These are phyloP conservation scores for Arbutus unedo DNA, from an alignment of 148 eudicot genomes.

Conservation along the genomic window DNA sequence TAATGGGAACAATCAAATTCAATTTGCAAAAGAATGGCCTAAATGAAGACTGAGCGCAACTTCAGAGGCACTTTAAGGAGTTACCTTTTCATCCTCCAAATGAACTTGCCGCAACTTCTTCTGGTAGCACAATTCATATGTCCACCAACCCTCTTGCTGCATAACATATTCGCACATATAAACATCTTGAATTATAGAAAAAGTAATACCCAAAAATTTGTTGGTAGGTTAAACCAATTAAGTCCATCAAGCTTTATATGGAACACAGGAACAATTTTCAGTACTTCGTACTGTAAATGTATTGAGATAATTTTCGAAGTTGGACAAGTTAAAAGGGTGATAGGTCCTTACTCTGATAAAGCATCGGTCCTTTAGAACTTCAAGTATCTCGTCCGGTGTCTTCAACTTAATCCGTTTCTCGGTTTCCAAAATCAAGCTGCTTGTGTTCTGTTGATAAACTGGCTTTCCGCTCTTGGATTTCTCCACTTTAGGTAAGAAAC, in stretches of 20 bases:
- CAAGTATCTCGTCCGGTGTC: slow-evolving; percentile 94
- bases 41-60: slow-evolving; percentile 2
- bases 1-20: background rate
- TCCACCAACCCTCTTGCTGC: slow-evolving; percentile 99
- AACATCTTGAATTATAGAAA: background rate
- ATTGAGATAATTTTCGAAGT: background rate
- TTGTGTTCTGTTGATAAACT: slow-evolving; percentile 59
- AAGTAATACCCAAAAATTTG: background rate
- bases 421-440: slow-evolving; percentile 81
- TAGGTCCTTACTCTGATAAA: slow-evolving; percentile 59
- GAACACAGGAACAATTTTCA: background rate
- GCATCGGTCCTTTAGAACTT: slow-evolving; percentile 66
- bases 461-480: slow-evolving; percentile 65
- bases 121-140: slow-evolving; percentile 82
- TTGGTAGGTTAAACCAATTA: background rate
- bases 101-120: slow-evolving; percentile 69
- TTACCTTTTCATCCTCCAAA: slow-evolving; percentile 86
- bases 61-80: background rate
- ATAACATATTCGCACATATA: slow-evolving; percentile 13
- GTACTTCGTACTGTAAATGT: background rate
- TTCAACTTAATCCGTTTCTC: slow-evolving; percentile 70
- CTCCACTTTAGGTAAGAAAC: slow-evolving; percentile 80
- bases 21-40: background rate
- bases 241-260: background rate
- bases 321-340: background rate